Evolutionary conservation across 352 stramenopile genomes (phyloP).

Genomic region (Pythium plurisporium): DNA sequence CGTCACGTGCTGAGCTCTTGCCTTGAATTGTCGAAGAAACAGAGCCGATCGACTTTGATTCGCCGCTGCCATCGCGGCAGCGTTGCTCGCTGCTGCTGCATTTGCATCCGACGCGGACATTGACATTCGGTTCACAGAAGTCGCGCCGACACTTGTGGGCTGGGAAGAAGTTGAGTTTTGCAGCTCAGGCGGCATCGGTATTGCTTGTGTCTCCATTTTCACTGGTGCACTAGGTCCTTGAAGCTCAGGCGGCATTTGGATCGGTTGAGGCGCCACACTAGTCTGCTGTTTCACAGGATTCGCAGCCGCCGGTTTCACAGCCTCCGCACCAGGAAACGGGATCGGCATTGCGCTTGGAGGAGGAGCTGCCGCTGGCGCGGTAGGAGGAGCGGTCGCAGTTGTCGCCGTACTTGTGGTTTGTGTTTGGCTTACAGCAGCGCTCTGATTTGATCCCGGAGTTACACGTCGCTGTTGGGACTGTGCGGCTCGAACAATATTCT

Average conservation of each 20-base stretch:
- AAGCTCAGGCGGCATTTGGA: constrained; percentile 75
- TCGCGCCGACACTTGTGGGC: neutral
- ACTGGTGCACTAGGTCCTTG: constrained; percentile 35
- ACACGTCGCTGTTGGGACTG: constrained; percentile 56
- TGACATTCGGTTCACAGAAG: constrained; percentile 5
- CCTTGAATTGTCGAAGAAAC: constrained; percentile 81
- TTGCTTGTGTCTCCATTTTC: constrained; percentile 26
- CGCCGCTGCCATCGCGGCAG: constrained; percentile 24
- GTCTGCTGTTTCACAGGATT: neutral
- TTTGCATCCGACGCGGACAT: constrained; percentile 1
- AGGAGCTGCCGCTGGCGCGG: constrained; percentile 17
- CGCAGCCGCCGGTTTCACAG: constrained; percentile 17
- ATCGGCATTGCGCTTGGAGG: too few species aligned
- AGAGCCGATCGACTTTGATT: constrained; percentile 71
- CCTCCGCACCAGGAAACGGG: constrained; percentile 53
- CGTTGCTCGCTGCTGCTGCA: constrained; percentile 16
- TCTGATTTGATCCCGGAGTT: neutral
- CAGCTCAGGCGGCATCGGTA: constrained; percentile 27
- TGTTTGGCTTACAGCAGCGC: constrained; percentile 14
- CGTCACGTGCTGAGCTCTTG: constrained; percentile 70
- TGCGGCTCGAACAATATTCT: constrained; percentile 89
- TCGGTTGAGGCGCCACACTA: constrained; percentile 36
- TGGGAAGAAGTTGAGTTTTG: constrained; percentile 3
- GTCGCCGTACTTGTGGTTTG: constrained; percentile 20
- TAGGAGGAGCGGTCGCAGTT: neutral